Evolutionary conservation across 2,329 filamentous ascomycete species (phyloP).

Genomic region (Botrytis byssoidea): DNA sequence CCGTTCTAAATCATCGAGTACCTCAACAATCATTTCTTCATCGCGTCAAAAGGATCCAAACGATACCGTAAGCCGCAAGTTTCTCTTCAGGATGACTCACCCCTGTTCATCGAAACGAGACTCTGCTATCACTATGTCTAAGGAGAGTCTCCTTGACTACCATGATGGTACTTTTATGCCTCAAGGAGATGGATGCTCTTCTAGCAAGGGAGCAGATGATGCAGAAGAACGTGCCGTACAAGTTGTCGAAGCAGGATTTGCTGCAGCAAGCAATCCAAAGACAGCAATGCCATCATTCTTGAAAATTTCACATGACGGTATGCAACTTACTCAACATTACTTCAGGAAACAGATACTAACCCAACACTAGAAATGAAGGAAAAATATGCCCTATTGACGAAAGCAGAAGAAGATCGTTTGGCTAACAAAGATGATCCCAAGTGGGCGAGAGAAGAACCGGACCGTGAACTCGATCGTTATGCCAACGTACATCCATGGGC

Average conservation of each 20-base stretch:
- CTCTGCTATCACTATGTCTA: not conserved
- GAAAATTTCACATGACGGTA: slow-evolving; percentile 48
- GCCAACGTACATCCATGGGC: slow-evolving; percentile 87
- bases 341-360: slow-evolving; percentile 21
- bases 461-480: slow-evolving; percentile 75
- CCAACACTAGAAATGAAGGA: slow-evolving; percentile 50
- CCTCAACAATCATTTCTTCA: not conserved
- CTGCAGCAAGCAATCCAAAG: slow-evolving; percentile 10
- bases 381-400: slow-evolving; percentile 63
- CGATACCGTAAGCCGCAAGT: not conserved
- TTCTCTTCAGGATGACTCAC: slow-evolving; percentile 12
- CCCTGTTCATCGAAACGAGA: slow-evolving; percentile 2
- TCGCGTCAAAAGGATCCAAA: slow-evolving; percentile 12
- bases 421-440: slow-evolving; percentile 41
- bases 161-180: slow-evolving; percentile 16
- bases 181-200: slow-evolving; percentile 20
- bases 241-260: slow-evolving; percentile 4
- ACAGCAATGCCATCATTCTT: slow-evolving; percentile 52
- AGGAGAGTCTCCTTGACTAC: not conserved
- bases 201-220: slow-evolving; percentile 19
- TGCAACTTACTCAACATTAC: slow-evolving; percentile 33
- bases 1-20: slow-evolving; percentile 25
- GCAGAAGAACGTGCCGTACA: slow-evolving; percentile 6
- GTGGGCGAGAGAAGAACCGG: slow-evolving; percentile 58
- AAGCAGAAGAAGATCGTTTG: slow-evolving; percentile 47